Percentiles rank a stretch among this genome's conserved stretches.
Conservation (phyloP, 768 basidiomycete species). For the Serendipita sp. region DNA sequence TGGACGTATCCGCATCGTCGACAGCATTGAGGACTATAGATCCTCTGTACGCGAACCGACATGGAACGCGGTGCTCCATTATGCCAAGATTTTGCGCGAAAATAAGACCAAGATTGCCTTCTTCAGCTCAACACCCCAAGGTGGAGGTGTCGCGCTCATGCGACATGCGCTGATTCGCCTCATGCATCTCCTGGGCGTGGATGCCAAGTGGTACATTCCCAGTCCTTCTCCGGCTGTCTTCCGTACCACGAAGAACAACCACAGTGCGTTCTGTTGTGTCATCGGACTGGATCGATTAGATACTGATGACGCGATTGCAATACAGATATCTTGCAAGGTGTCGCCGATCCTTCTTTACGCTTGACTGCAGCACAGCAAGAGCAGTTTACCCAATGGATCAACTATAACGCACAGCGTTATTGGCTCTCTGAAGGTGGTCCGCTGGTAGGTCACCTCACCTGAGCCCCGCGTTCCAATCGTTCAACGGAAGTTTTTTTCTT, state of each 20-base stretch:
- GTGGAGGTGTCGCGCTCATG: slow-evolving; percentile 96
- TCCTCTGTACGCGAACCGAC: slow-evolving; percentile 56
- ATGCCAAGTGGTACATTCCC: slow-evolving; percentile 73
- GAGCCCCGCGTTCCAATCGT: too few species aligned
- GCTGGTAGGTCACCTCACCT: slow-evolving; percentile 25
- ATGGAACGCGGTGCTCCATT: slow-evolving; percentile 69
- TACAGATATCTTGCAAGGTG: slow-evolving; percentile 56
- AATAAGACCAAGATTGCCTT: slow-evolving; percentile 83
- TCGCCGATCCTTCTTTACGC: slow-evolving; percentile 61
- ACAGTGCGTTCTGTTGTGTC: slow-evolving; percentile 48
- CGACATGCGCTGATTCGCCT: slow-evolving; percentile 86
- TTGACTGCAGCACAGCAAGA: slow-evolving; percentile 66
- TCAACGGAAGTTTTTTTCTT: neutral
- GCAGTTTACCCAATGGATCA: slow-evolving; percentile 62
- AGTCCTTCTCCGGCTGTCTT: slow-evolving; percentile 82
- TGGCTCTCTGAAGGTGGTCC: slow-evolving; percentile 84
- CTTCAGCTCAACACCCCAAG: slow-evolving; percentile 92
- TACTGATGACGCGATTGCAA: neutral
- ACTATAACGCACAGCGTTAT: slow-evolving; percentile 51
- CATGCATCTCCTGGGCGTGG: slow-evolving; percentile 62
- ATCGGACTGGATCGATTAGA: slow-evolving; percentile 15
- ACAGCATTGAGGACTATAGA: slow-evolving; percentile 64
- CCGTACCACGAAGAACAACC: slow-evolving; percentile 81
- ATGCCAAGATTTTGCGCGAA: slow-evolving; percentile 49
- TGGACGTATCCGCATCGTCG: slow-evolving; percentile 73